Evolutionary conservation across 148 eudicot species (phyloP), one percentile per base, ranked within the genome.

Genomic region (Heliosperma pusillum): DNA sequence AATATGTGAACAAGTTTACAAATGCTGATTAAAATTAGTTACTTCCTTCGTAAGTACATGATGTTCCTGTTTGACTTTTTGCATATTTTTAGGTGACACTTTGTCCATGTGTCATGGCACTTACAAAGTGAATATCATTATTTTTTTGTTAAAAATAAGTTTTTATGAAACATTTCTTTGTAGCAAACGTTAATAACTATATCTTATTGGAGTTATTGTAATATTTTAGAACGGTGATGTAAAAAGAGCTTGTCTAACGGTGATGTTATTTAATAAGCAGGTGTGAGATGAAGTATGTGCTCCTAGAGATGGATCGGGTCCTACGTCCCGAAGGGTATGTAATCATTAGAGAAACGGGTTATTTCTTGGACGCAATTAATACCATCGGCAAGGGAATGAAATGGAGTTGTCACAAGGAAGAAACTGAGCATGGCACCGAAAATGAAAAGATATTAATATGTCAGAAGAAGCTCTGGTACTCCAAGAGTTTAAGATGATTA

Each of bases 271-370:
- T 5, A 40, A 30, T 59, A 69, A 42, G 69, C 88, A 94, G 98
- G 83, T 94, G 98, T 61, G 98, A 94, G 16, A 87, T 90, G 92
- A 94, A 94, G 86, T 82, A 81, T 47, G 91, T 94, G 67, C 82
- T 94, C 40, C 81, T 94, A 81, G 98, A 94, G 80, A 94, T 94
- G 98, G 98, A 94, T 72, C 89, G 98, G 29, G 90, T 94, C 67
- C 82, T 94, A 56, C 86, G 98, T 12, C 98, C 98, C 13, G 78
- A 83, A 7, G 98, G 97, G 68, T 89, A 88, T 20, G 91, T 85
- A 3, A 82, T 94, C 52, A 89, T 94, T 69, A 83, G 97, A 17
- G 98, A 94, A 73, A 85, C 97, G 15, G 81, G 78, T 76, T 90
- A 91, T 73, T 91, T 73, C 62, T 53, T 83, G 25, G 89, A 92